phyloP scores from a whole-genome alignment of 2,329 filamentous ascomycete genomes.

The Colletotrichum eleusines region DNA sequence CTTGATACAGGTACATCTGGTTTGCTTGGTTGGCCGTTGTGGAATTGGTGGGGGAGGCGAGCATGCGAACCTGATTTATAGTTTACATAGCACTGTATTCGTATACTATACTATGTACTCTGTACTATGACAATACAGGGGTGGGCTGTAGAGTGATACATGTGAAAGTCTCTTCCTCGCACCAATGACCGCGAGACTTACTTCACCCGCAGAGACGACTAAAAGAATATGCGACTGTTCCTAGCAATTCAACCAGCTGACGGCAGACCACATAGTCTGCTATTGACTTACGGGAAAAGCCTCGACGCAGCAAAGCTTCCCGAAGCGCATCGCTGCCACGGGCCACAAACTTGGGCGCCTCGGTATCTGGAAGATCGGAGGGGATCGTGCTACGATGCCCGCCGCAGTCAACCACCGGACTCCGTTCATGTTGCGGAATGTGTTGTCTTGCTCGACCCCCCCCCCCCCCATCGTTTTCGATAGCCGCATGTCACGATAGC shows the following conservation, averaged over 20 bases:
- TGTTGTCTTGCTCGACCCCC: not conserved
- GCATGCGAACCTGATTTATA: not conserved
- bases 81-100: not conserved
- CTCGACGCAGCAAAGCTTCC: not conserved
- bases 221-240: slow-evolving; percentile 16
- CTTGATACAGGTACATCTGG: not conserved
- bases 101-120: too few species aligned
- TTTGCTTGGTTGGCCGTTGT: not conserved
- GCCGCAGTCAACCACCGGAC: not conserved
- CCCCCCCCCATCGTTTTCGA: not conserved
- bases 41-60: not conserved
- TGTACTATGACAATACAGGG: too few species aligned
- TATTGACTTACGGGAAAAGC: not conserved
- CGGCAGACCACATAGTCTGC: not conserved
- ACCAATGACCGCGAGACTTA: not conserved
- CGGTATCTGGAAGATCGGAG: not conserved
- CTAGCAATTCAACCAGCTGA: slow-evolving; percentile 3
- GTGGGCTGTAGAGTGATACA: slow-evolving; percentile 10
- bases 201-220: slow-evolving; percentile 20
- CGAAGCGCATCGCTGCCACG: not conserved
- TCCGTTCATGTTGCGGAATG: not conserved
- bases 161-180: slow-evolving; percentile 16
- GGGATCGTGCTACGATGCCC: not conserved
- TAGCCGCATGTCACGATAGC: not conserved
- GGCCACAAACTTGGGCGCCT: not conserved